Base-by-base conservation (phyloP, 1,139 yeast genomes). In the Candida sanyaensis region DNA sequence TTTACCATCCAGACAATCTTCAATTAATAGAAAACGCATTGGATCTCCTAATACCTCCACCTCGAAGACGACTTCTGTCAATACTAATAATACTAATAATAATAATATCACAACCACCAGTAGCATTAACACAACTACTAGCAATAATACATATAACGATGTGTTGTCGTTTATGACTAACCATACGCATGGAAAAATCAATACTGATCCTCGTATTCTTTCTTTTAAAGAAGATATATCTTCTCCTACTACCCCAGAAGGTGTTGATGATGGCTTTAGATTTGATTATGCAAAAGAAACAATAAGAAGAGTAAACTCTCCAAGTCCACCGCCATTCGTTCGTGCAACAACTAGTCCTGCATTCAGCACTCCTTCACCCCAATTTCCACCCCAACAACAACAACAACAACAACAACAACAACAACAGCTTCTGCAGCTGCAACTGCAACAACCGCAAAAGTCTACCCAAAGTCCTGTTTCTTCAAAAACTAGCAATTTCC, bases 261-360 rank as follows among this genome's bases (percentile, higher is more conserved):
- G 43, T 9, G 37, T 48, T 10, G 46, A 42, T 11, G 38, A 38
- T 10, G 44, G 46, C 8, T 51, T 44, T 41, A 48, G 41, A 44
- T 51, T 51, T 42, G 53, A 51, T 24, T 29, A 45, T 32, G 38
- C 37, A 6, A 13, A 27, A 5, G 34, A 30, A 10, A 17, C 46
- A 27, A 26, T 24, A n/a, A 39, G 28, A 28, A 45, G 37, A 34
- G 10, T 40, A 7, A 36, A 46, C n/a, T 49, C 57, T 2, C 56
- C 59, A 8, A 51, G 56, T 39, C 57, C 59, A 23, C 57, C 54
- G 3, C 52, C 57, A 21, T 47, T 42, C 12, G 29, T 41, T 7
- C 42, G 32, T 39, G 32, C 45, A 23, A 11, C 45, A 23, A 41
- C 41, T 13, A 21, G 38, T 17, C 24, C 41, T 11, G 37, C 47